Conservation (phyloP, 2,329 filamentous ascomycete genomes). For the Allantophomopsis cytisporea region DNA sequence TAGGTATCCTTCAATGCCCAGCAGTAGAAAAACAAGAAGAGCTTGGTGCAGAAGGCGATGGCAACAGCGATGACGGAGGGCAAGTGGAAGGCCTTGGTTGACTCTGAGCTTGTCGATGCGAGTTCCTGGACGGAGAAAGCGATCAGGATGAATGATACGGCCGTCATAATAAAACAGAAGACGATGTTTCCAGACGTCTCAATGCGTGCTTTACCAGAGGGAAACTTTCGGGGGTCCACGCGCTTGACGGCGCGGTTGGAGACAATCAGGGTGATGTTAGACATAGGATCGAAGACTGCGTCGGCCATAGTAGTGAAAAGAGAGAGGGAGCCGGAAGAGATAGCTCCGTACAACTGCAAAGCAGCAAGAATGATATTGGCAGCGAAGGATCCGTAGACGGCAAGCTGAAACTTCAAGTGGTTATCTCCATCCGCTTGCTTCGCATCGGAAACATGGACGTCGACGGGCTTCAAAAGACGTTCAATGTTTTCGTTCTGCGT, state of each 20-base stretch:
- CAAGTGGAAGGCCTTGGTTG: conserved; percentile 56
- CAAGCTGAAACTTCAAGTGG: conserved; percentile 58
- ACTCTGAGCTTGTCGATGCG: conserved; percentile 29
- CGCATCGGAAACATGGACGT: conserved; percentile 76
- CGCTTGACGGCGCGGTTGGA: conserved; percentile 78
- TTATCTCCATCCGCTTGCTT: conserved; percentile 65
- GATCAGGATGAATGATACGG: conserved; percentile 85
- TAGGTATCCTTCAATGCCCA: conserved; percentile 85
- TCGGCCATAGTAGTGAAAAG: conserved; percentile 98
- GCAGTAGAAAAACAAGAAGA: conserved; percentile 79
- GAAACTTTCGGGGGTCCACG: conserved; percentile 77
- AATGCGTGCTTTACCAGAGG: conserved; percentile 83
- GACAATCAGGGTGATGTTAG: conserved; percentile 76
- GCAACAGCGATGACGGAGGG: conserved; percentile 76
- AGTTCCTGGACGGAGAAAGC: conserved; percentile 72
- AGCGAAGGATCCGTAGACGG: conserved; percentile 52
- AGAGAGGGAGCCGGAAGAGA: conserved; percentile 78
- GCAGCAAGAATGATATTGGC: conserved; percentile 70
- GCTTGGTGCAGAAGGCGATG: conserved; percentile 75
- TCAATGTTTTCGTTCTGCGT: conserved; percentile 89
- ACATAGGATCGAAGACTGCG: conserved; percentile 82
- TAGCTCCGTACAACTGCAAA: conserved; percentile 80
- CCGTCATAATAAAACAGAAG: conserved; percentile 92
- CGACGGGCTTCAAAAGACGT: conserved; percentile 79
- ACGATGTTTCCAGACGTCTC: conserved; percentile 93